These are phyloP conservation scores for Cystobasidium slooffiae DNA, from an alignment of 1,284 basidiomycete genomes.

Conservation along the genomic window DNA sequence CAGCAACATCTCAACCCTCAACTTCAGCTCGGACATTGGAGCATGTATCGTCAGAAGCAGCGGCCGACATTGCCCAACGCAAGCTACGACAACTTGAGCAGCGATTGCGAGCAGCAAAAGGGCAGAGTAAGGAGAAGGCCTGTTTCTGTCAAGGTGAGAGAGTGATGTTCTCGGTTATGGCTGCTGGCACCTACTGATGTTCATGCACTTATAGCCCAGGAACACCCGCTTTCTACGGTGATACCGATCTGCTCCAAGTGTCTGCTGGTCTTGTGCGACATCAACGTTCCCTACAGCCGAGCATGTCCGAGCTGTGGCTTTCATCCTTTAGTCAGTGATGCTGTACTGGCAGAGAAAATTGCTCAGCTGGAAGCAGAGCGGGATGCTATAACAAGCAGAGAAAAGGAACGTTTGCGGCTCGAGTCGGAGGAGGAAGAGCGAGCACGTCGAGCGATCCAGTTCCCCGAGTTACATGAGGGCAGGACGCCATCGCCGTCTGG, in stretches of 20 bases:
- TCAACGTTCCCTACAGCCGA: constrained; percentile 56
- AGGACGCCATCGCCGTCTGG: neutral
- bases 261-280: constrained; percentile 56
- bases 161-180: neutral
- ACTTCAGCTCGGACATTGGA: constrained; percentile 11
- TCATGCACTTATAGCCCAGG: constrained; percentile 53
- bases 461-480: constrained; percentile 44
- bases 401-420: constrained; percentile 19
- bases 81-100: constrained; percentile 26
- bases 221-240: constrained; percentile 57
- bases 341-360: constrained; percentile 29
- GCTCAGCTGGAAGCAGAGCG: constrained; percentile 16
- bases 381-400: constrained; percentile 33
- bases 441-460: constrained; percentile 47
- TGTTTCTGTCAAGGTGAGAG: constrained; percentile 60
- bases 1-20: neutral
- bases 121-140: constrained; percentile 41
- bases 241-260: constrained; percentile 58
- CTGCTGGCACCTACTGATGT: neutral
- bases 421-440: constrained; percentile 43
- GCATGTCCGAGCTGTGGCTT: constrained; percentile 59
- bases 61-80: constrained; percentile 10
- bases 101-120: constrained; percentile 15
- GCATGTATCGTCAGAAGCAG: constrained; percentile 12
- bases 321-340: constrained; percentile 48